These are phyloP conservation scores for Hortiboletus flavorubellus DNA, from an alignment of 768 basidiomycete genomes.

Conservation along the genomic window DNA sequence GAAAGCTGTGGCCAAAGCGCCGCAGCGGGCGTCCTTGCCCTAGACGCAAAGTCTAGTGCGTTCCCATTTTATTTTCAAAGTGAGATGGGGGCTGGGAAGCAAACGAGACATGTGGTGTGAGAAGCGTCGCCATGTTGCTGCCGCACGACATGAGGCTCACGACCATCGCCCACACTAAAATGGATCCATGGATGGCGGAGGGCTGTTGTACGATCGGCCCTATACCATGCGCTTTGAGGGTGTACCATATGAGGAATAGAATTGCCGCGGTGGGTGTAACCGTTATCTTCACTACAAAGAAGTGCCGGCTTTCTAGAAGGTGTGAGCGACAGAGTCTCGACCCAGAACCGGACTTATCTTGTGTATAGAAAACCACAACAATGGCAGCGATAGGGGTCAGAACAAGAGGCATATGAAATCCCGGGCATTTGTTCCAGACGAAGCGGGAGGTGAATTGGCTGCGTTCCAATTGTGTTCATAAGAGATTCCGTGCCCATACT, in stretches of 20 bases:
- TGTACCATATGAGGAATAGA: constrained; percentile 74
- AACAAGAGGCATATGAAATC: constrained; percentile 81
- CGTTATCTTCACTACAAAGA: constrained; percentile 77
- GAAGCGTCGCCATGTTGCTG: constrained; percentile 73
- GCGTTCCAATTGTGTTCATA: constrained; percentile 3
- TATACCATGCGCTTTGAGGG: constrained; percentile 72
- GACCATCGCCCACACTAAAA: constrained; percentile 75
- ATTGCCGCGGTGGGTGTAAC: constrained; percentile 69
- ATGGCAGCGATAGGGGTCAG: constrained; percentile 76
- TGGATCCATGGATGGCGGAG: constrained; percentile 58
- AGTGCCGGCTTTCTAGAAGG: constrained; percentile 51
- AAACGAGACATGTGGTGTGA: constrained; percentile 45
- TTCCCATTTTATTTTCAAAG: constrained; percentile 40
- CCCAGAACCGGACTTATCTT: constrained; percentile 48
- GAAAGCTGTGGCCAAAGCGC: constrained; percentile 66
- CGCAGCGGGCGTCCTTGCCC: constrained; percentile 51
- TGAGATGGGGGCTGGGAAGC: constrained; percentile 15
- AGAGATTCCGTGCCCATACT: not conserved
- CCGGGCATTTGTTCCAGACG: constrained; percentile 70
- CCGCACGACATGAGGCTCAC: constrained; percentile 72
- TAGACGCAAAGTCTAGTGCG: constrained; percentile 75
- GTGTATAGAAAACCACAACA: constrained; percentile 82
- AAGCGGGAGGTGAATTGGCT: constrained; percentile 72
- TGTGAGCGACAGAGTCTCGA: constrained; percentile 1
- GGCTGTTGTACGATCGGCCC: constrained; percentile 72